phyloP scores from a whole-genome alignment of 495 filamentous ascomycete species.

The Xylaria grammica region DNA sequence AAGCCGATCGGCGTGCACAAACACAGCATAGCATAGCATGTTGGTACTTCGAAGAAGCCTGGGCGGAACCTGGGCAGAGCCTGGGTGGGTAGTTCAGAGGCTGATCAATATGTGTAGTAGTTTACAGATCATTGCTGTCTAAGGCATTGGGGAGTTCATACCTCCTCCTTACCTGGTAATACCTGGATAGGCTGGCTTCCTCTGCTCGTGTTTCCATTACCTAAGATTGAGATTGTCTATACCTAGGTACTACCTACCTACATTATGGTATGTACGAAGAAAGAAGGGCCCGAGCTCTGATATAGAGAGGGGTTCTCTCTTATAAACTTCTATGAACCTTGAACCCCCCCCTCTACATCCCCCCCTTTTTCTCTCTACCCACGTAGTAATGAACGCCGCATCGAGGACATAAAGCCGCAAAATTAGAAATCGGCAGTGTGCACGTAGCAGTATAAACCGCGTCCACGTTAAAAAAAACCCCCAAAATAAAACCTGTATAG shows the following conservation, averaged over 20 bases:
- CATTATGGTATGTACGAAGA: not conserved
- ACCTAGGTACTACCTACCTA: too few species aligned
- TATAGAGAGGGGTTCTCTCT: slow-evolving; percentile 6
- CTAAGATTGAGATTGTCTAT: not conserved
- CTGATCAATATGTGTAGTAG: too few species aligned
- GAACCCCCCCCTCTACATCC: not conserved
- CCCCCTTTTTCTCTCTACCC: not conserved
- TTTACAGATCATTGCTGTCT: not conserved
- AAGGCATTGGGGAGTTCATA: too few species aligned
- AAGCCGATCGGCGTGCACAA: slow-evolving; percentile 10
- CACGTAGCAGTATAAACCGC: too few species aligned
- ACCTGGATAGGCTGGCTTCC: too few species aligned
- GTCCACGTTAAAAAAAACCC: too few species aligned
- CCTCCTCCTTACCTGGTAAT: too few species aligned
- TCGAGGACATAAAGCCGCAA: not conserved
- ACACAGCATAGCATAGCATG: not conserved
- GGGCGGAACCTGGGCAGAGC: too few species aligned
- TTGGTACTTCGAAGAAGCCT: too few species aligned
- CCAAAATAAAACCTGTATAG: too few species aligned
- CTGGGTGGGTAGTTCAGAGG: not conserved
- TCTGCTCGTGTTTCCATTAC: too few species aligned
- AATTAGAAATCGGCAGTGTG: not conserved
- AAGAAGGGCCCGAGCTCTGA: slow-evolving; percentile 2
- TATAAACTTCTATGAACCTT: not conserved
- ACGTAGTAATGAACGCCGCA: not conserved